Base-by-base conservation (phyloP, 495 filamentous ascomycete genomes). In the Penicillium mononematosum region DNA sequence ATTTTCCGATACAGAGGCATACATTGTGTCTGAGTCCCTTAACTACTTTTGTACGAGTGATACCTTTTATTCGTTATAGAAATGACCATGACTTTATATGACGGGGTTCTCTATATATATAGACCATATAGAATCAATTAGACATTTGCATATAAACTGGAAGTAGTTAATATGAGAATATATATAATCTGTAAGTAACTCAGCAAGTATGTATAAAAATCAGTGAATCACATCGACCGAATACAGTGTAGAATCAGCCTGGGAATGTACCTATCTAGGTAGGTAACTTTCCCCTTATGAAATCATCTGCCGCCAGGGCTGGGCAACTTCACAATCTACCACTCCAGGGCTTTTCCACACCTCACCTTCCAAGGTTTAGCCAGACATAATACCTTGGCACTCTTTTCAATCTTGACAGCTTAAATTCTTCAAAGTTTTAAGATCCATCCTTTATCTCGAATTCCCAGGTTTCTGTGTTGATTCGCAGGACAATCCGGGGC, bases 41-140 rank as follows among this genome's bases (percentile, higher is more conserved):
- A 27, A 6, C 16, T 29, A 22, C 1, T 3, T 19, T 16, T 50
- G 10, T 39, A 50, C 19, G 29, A 24, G 24, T 44, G 24, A 47
- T 52, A 52, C 31, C 43, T 47, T 29, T 25, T 27, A 25, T 45
- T 54, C n/a, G 29, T 70, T 12, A 16, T 54, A 54, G 52, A 54
- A 46, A 54, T 52, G 36, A 45, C 32, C 29, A 54, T 54, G 51
- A 45, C 42, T 25, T 38, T 43, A 34, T 25, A 51, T 27, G 34
- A 38, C 11, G 11, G 10, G 16, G 11, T 17, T 19, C 12, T 3
- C 12, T n/a, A 38, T 36, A 50, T 38, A 50, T 32, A 48, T 48
- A 27, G 12, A 48, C 22, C 14, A 6, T 20, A 12, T 45, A 14
- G 20, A 27, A 19, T 11, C 44, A 25, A 25, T 25, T 6, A 25